A percentile compares a stretch with the other conserved stretches of the same genome.
These are phyloP conservation scores for Phenoliferia sp. DNA, from an alignment of 1,284 basidiomycete species.

Conservation along the genomic window DNA sequence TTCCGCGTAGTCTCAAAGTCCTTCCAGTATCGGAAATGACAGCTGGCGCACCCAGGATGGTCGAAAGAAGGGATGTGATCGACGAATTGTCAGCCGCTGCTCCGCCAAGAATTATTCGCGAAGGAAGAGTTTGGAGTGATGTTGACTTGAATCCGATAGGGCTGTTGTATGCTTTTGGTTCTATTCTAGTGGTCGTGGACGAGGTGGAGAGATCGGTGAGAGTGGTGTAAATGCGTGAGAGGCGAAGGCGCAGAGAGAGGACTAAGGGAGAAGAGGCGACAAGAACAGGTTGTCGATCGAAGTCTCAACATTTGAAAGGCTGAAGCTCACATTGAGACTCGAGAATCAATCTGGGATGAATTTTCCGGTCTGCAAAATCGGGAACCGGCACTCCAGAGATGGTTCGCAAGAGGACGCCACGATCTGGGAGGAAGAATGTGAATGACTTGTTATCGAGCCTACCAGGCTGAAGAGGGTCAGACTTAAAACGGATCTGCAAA, in stretches of 20 bases:
- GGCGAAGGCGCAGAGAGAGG: constrained; percentile 16
- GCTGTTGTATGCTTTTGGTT: too few relatives aligned
- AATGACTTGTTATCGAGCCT: constrained; percentile 82
- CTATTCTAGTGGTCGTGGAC: too few relatives aligned
- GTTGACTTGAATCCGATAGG: constrained; percentile 2
- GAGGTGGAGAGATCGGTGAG: not conserved
- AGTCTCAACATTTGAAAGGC: not conserved
- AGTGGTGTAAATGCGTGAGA: constrained; percentile 10
- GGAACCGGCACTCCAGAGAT: constrained; percentile 75
- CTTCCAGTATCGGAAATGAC: too few relatives aligned
- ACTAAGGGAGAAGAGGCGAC: not conserved
- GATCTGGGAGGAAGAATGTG: constrained; percentile 76
- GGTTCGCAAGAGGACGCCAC: constrained; percentile 72
- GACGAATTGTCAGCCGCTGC: constrained; percentile 11
- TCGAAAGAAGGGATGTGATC: constrained; percentile 14
- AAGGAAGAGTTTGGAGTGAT: not conserved
- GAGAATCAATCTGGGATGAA: constrained; percentile 58
- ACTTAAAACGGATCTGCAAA: not conserved
- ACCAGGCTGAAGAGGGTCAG: not conserved
- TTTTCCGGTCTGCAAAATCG: constrained; percentile 75
- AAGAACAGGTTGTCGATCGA: not conserved
- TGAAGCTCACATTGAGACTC: constrained; percentile 19
- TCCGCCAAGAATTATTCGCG: constrained; percentile 19
- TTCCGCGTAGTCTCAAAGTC: not conserved
- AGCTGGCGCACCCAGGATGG: constrained; percentile 9